Base-by-base conservation (phyloP, 352 stramenopile genomes). In the Globisporangium heterothallicum region DNA sequence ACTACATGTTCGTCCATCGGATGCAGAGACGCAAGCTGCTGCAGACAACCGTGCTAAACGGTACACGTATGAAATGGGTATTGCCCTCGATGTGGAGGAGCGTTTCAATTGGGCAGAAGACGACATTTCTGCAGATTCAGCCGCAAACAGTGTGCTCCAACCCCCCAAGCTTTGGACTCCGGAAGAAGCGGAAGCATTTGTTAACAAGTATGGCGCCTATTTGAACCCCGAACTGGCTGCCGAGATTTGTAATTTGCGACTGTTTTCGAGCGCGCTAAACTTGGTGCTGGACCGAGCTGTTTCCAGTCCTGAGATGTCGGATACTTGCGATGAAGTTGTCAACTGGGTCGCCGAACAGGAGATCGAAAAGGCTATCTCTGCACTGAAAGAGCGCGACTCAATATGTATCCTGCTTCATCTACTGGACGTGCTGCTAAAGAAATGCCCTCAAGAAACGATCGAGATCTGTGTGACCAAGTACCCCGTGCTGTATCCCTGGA, bases 181-280 rank as follows among this genome's bases (percentile, higher is more conserved):
- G 24, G 50, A 53, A n/a, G 78, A 89, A 57, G 70, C 80, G 4
- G 62, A 92, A 56, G 68, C 64, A 0, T 93, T 93, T 50, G 66
- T 93, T 24, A 65, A 58, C 45, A 92, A 89, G 49, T 94, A 94
- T 36, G 82, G 82, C 8, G 82, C 82, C 25, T 94, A 94, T 53
- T 61, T 94, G 42, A 89, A 91, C 47, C 75, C 84, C 6, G 84
- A 94, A 44, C 62, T 92, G 32, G 84, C 84, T 18, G 81, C 82
- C 32, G 74, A 93, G 59, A 68, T 92, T 0, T 93, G 82, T 59
- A 92, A 84, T 26, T 64, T 84, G 42, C 77, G 67, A 13, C 61
- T 78, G 10, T 86, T 92, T 50, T 66, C 70, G 6, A 62, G 56
- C n/a, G 80, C 77, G 19, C 61, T 93, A 24, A 82, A 82, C 30